A percentile compares a stretch with the other conserved stretches of the same genome.
Evolutionary conservation across 768 basidiomycete genomes (phyloP).

Genomic region (Calocybe gangraenosa): DNA sequence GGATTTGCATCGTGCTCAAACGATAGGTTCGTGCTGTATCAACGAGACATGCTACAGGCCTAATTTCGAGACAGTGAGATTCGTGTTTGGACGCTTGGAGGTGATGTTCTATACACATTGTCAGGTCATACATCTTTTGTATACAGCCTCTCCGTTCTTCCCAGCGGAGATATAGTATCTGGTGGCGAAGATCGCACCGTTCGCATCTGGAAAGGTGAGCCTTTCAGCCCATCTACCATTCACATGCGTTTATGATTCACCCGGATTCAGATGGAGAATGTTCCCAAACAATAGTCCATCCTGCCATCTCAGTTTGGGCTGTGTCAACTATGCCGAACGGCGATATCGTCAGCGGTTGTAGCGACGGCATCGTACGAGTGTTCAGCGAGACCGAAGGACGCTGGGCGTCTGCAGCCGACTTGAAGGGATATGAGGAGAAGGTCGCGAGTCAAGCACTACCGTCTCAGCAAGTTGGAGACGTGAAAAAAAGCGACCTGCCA

Average conservation of each 20-base stretch:
- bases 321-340: slow-evolving; percentile 85
- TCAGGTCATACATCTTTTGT: slow-evolving; percentile 97
- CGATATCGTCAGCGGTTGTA: slow-evolving; percentile 89
- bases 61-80: slow-evolving; percentile 59
- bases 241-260: not conserved
- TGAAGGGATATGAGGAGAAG: slow-evolving; percentile 67
- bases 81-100: slow-evolving; percentile 85
- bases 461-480: slow-evolving; percentile 84
- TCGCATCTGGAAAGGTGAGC: slow-evolving; percentile 83
- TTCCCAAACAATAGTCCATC: slow-evolving; percentile 84
- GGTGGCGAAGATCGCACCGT: slow-evolving; percentile 93
- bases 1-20: slow-evolving; percentile 96
- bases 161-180: slow-evolving; percentile 81
- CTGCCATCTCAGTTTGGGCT: slow-evolving; percentile 96
- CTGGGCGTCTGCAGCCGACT: slow-evolving; percentile 61
- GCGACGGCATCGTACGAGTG: slow-evolving; percentile 83
- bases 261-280: slow-evolving; percentile 72
- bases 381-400: slow-evolving; percentile 75
- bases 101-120: slow-evolving; percentile 72
- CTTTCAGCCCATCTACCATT: not conserved
- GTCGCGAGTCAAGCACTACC: slow-evolving; percentile 80
- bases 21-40: slow-evolving; percentile 61
- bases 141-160: slow-evolving; percentile 81
- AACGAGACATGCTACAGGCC: not conserved
- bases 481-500: slow-evolving; percentile 88